Evolutionary conservation across 345 rosid species (phyloP).

Genomic region (Corchorus olitorius): DNA sequence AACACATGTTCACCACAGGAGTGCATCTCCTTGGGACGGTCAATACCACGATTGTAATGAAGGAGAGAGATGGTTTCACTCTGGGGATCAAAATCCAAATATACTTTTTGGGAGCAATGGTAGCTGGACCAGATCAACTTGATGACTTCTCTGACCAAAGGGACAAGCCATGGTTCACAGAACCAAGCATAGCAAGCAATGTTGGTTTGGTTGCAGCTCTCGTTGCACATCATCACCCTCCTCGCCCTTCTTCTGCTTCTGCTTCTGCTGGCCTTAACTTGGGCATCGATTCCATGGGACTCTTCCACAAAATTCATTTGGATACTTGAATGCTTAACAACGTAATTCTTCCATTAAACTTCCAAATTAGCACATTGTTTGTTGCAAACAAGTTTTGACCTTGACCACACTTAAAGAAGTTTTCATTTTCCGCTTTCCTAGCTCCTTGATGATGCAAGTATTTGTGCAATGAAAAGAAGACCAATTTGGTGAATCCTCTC

Average conservation of each 20-base stretch:
- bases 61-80: constrained; percentile 39
- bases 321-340: not conserved
- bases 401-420: not conserved
- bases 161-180: constrained; percentile 40
- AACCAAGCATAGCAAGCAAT: constrained; percentile 47
- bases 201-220: constrained; percentile 62
- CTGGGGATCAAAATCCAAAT: constrained; percentile 43
- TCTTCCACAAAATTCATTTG: constrained; percentile 38
- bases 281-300: constrained; percentile 45
- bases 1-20: constrained; percentile 53
- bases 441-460: not conserved
- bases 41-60: constrained; percentile 36
- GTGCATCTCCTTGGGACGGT: constrained; percentile 56
- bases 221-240: constrained; percentile 53
- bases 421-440: not conserved
- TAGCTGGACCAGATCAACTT: constrained; percentile 41
- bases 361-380: not conserved
- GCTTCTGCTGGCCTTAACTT: constrained; percentile 24
- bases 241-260: constrained; percentile 19
- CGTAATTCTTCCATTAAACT: not conserved
- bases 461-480: not conserved
- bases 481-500: not conserved
- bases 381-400: not conserved
- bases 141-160: constrained; percentile 49
- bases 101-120: constrained; percentile 46